These are phyloP conservation scores for Penicillium taxi DNA, from an alignment of 495 filamentous ascomycete species.

Conservation along the genomic window DNA sequence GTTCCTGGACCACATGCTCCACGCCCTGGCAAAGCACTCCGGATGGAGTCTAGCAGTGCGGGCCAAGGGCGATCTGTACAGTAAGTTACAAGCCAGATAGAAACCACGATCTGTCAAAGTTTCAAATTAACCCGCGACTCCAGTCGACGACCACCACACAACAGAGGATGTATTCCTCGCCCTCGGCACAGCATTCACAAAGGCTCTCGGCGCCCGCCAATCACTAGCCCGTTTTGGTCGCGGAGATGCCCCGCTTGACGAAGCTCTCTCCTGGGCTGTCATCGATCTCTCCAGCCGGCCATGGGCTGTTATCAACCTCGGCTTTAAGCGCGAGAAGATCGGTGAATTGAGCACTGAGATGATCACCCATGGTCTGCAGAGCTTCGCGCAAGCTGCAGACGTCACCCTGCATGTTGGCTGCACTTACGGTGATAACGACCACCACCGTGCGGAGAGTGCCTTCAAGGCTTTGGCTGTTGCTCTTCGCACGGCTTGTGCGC, in stretches of 20 bases:
- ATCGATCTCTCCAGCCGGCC: constrained; percentile 91
- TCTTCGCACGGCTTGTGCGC: constrained; percentile 61
- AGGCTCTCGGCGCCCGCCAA: constrained; percentile 62
- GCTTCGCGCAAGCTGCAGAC: constrained; percentile 85
- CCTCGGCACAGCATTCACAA: constrained; percentile 74
- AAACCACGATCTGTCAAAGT: not conserved
- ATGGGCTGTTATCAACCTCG: constrained; percentile 72
- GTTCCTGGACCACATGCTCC: constrained; percentile 99
- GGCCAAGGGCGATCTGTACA: constrained; percentile 84
- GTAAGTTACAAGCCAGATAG: constrained; percentile 40
- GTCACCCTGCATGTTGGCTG: constrained; percentile 91
- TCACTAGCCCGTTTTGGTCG: constrained; percentile 85
- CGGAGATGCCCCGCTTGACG: constrained; percentile 88
- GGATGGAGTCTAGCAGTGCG: constrained; percentile 81
- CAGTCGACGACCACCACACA: constrained; percentile 98
- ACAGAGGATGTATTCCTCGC: constrained; percentile 93
- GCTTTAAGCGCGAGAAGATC: constrained; percentile 80
- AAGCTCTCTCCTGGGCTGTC: constrained; percentile 87
- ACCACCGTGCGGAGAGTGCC: constrained; percentile 92
- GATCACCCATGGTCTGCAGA: constrained; percentile 91
- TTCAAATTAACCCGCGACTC: not conserved
- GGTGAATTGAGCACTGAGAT: constrained; percentile 91
- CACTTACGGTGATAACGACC: constrained; percentile 83
- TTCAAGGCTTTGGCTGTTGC: constrained; percentile 95
- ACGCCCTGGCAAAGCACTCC: constrained; percentile 89